A percentile compares a stretch with the other conserved stretches of the same genome.
phyloP scores from a whole-genome alignment of 805 yeast species.

The Zygoascus tannicola region DNA sequence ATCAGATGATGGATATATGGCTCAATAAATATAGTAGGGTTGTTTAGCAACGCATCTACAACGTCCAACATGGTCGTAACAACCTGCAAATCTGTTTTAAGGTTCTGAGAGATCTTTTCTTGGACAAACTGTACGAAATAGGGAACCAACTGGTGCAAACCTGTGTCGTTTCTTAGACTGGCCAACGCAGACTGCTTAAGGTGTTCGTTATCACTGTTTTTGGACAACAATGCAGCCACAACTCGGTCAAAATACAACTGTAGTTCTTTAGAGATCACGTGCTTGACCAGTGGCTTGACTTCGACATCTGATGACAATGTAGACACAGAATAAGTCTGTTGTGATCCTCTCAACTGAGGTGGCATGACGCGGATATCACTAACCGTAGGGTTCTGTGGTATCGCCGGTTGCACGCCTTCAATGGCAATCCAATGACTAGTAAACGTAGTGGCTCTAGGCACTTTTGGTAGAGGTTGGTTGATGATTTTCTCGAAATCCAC shows the following conservation, averaged over 20 bases:
- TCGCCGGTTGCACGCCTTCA: conserved; percentile 97
- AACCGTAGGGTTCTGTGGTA: conserved; percentile 84
- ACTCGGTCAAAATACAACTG: conserved; percentile 90
- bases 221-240: conserved; percentile 56
- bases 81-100: conserved; percentile 52
- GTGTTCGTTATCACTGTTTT: conserved; percentile 36
- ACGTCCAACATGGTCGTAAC: conserved; percentile 83
- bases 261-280: conserved; percentile 86
- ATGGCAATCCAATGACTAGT: conserved; percentile 94
- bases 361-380: conserved; percentile 71
- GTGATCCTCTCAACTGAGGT: conserved; percentile 76
- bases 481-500: conserved; percentile 89
- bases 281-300: conserved; percentile 87
- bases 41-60: conserved; percentile 72
- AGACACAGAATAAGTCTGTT: conserved; percentile 49
- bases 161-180: conserved; percentile 84
- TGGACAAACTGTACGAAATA: conserved; percentile 93
- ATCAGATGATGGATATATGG: conserved; percentile 94
- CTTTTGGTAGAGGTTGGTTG: conserved; percentile 89
- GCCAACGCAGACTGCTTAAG: conserved; percentile 73
- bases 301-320: conserved; percentile 42
- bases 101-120: conserved; percentile 84
- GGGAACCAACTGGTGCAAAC: conserved; percentile 92
- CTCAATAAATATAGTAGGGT: conserved; percentile 78
- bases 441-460: conserved; percentile 84